phyloP scores from a whole-genome alignment of 129 eudicot genomes.

The Artemisia annua region DNA sequence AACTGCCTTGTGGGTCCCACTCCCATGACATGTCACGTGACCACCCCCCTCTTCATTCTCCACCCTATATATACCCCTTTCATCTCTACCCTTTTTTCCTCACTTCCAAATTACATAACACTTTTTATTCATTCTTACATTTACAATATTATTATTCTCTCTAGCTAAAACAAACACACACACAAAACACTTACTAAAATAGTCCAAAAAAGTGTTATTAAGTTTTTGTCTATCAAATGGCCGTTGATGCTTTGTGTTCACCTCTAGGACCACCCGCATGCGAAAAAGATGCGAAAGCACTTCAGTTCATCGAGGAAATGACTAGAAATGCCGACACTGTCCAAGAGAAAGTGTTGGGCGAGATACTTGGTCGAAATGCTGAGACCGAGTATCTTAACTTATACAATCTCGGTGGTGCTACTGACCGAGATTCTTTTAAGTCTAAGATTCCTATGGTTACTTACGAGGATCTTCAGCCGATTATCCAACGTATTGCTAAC shows the following conservation, averaged over 20 bases:
- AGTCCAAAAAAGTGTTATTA: too few species aligned
- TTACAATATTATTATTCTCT: not conserved
- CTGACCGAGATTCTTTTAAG: slow-evolving; percentile 64
- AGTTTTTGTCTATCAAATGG: slow-evolving; percentile 41
- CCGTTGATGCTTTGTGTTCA: slow-evolving; percentile 72
- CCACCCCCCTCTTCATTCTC: slow-evolving; percentile 2
- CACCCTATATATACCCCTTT: slow-evolving; percentile 31
- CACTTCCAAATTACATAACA: slow-evolving; percentile 11
- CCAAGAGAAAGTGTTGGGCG: slow-evolving; percentile 65
- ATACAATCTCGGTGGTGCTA: slow-evolving; percentile 53
- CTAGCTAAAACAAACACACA: not conserved
- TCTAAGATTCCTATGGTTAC: slow-evolving; percentile 69
- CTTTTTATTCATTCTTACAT: not conserved
- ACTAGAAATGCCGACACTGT: slow-evolving; percentile 74
- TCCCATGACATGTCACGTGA: slow-evolving; percentile 51
- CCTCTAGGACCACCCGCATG: slow-evolving; percentile 87
- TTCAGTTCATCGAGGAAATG: slow-evolving; percentile 88
- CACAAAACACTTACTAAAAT: too few species aligned
- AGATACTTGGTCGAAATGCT: slow-evolving; percentile 70
- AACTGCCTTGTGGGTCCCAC: slow-evolving; percentile 30
- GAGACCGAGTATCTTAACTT: slow-evolving; percentile 67
- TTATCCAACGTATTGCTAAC: slow-evolving; percentile 75
- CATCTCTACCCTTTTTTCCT: slow-evolving; percentile 20
- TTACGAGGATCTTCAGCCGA: slow-evolving; percentile 92
- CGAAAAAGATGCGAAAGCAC: slow-evolving; percentile 88